phyloP scores from a whole-genome alignment of 2,329 filamentous ascomycete genomes.

The Teratosphaeria destructans region DNA sequence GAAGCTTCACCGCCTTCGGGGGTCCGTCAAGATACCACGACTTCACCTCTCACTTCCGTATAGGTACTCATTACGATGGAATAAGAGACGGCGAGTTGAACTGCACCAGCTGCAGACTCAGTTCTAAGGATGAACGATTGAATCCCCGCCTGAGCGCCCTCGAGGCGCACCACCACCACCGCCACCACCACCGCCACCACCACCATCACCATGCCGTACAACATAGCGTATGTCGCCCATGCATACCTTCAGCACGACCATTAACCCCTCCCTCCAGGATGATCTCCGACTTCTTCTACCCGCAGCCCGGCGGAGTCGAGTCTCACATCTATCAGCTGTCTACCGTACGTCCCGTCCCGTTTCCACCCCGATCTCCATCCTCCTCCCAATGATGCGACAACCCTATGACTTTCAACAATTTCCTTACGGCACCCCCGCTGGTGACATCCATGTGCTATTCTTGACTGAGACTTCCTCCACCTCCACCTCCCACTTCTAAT shows the following conservation, averaged over 20 bases:
- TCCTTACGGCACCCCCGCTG: neutral
- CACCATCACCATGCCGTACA: slow-evolving; percentile 49
- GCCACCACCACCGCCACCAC: neutral
- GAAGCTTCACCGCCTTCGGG: slow-evolving; percentile 1
- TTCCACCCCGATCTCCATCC: no score
- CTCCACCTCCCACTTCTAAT: neutral
- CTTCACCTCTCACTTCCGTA: neutral
- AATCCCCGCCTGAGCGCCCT: slow-evolving; percentile 8
- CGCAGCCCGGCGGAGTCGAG: slow-evolving; percentile 88
- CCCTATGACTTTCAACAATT: slow-evolving; percentile 7
- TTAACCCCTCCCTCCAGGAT: slow-evolving; percentile 44
- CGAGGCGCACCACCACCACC: slow-evolving; percentile 2
- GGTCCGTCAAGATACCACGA: neutral
- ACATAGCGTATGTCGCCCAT: slow-evolving; percentile 49
- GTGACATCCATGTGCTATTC: neutral
- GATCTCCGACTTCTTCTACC: slow-evolving; percentile 99
- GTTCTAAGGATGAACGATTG: neutral
- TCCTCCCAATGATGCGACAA: neutral
- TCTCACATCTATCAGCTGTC: slow-evolving; percentile 98
- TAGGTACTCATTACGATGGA: no score
- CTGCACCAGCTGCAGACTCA: neutral
- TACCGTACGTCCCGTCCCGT: neutral
- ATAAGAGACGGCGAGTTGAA: neutral
- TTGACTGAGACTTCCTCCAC: neutral
- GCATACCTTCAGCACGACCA: neutral